Conservation (phyloP, 2,329 filamentous ascomycete species). For the Grosmannia huntii region DNA sequence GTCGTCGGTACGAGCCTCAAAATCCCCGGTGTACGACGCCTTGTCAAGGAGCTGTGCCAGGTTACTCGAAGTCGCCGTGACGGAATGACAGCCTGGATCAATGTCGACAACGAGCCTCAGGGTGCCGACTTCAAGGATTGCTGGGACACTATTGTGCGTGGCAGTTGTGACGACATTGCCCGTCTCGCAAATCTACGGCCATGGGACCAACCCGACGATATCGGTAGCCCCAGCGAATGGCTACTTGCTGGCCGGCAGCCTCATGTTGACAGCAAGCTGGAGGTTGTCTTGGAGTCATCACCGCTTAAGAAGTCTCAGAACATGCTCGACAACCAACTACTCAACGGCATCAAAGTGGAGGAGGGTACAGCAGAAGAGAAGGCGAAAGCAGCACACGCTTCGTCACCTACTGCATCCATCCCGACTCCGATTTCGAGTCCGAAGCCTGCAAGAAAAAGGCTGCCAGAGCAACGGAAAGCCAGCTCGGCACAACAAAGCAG, state of each 20-base stretch:
- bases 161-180: slow-evolving; percentile 80
- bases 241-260: slow-evolving; percentile 29
- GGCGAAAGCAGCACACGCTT: background rate
- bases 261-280: slow-evolving; percentile 22
- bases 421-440: slow-evolving; percentile 47
- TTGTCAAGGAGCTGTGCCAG: slow-evolving; percentile 83
- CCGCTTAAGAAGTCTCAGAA: background rate
- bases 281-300: slow-evolving; percentile 27
- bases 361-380: background rate
- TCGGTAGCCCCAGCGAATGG: slow-evolving; percentile 25
- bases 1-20: slow-evolving; percentile 95
- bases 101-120: slow-evolving; percentile 71
- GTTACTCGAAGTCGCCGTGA: slow-evolving; percentile 72
- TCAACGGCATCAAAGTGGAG: slow-evolving; percentile 11
- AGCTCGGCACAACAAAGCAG: slow-evolving; percentile 34
- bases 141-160: slow-evolving; percentile 83
- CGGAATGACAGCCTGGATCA: slow-evolving; percentile 89
- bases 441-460: slow-evolving; percentile 25
- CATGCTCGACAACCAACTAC: background rate
- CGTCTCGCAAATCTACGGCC: slow-evolving; percentile 50
- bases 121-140: slow-evolving; percentile 79
- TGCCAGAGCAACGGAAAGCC: slow-evolving; percentile 24
- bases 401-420: slow-evolving; percentile 30
- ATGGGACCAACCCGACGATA: slow-evolving; percentile 45
- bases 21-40: slow-evolving; percentile 79